Evolutionary conservation across 2,329 filamentous ascomycete genomes (phyloP), one percentile per base, ranked within the genome.

Genomic region (Endocalyx cinctus): DNA sequence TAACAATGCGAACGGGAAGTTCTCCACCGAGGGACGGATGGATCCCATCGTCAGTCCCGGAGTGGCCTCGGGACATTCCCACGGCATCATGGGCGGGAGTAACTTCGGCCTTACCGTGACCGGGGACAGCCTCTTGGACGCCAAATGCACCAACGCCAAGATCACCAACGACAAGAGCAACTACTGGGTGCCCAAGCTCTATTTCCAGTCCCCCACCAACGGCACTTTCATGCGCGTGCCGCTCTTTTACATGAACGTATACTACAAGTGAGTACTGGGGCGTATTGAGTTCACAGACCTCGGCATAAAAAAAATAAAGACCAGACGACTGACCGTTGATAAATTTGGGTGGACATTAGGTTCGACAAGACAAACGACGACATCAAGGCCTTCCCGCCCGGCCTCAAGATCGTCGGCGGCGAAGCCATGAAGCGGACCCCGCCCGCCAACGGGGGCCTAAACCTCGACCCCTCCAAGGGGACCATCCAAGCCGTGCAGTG

Each of bases 181-280:
- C 56, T 88, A 89, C 66, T 88, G 84, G 84, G 79, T 79, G 35
- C 84, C 84, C 2, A 67, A 69, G 20, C 62, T 88, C 3, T 87
- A 79, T 60, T 86, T 81, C 58, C 61, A 68, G 45, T 72, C 82
- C 42, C 69, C 75, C 47, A 60, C 70, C 45, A 77, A 79, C 41
- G 74, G 74, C 31, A 70, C 70, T 28, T 74, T 85, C 45, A 74
- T 79, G 57, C 67, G 70, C 15, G 83, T 87, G n/a, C 68, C 77
- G 22, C 64, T 84, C 38, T 79, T 81, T 50, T 85, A 84, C 52
- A 79, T 82, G 72, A 79, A 79, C 48, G 73, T 73, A 41, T 90
- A 90, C 64, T 88, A 89, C 62, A 78, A 82, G 72, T 77, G 56
- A 58, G 72, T 50, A n/a, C n/a, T n/a, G n/a, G n/a, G n/a, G n/a